Percentiles rank a stretch among this genome's conserved stretches.
Conservation (phyloP, 306 rosid species). For the Mimosa pudica region DNA sequence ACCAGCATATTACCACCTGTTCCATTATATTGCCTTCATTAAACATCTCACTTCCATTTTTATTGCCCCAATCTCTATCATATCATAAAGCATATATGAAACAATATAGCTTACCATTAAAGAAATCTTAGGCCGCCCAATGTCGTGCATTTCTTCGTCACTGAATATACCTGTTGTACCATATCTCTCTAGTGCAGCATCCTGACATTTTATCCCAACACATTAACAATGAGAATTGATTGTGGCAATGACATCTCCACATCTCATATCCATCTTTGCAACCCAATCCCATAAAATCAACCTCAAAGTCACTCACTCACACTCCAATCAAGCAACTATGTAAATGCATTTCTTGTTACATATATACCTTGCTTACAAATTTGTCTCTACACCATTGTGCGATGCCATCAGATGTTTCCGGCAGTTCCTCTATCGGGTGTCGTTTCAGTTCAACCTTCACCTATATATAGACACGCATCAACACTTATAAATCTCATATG, state of each 20-base stretch:
- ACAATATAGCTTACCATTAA: conserved; percentile 46
- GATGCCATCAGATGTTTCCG: conserved; percentile 69
- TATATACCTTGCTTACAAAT: conserved; percentile 69
- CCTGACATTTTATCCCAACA: conserved; percentile 47
- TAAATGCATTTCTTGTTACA: neutral
- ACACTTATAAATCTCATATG: neutral
- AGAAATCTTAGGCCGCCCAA: conserved; percentile 65
- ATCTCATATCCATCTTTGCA: neutral
- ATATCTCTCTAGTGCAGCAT: conserved; percentile 74
- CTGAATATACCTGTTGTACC: conserved; percentile 54
- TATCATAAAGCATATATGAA: too few species aligned
- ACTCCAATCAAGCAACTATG: neutral
- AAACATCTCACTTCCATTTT: too few species aligned
- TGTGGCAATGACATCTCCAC: too few species aligned
- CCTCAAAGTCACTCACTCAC: neutral
- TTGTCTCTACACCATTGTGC: conserved; percentile 86
- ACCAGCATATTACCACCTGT: conserved; percentile 70
- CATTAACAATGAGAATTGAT: too few species aligned
- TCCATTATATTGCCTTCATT: neutral
- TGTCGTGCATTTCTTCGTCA: conserved; percentile 50
- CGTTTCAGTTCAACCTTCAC: conserved; percentile 78
- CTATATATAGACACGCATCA: conserved; percentile 32
- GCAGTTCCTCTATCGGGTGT: conserved; percentile 69
- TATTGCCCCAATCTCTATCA: too few species aligned
- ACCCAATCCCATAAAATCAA: neutral